A percentile compares a stretch with the other conserved stretches of the same genome.
Evolutionary conservation across 495 filamentous ascomycete genomes (phyloP).

Genomic region (Trichodelitschia bisporula): DNA sequence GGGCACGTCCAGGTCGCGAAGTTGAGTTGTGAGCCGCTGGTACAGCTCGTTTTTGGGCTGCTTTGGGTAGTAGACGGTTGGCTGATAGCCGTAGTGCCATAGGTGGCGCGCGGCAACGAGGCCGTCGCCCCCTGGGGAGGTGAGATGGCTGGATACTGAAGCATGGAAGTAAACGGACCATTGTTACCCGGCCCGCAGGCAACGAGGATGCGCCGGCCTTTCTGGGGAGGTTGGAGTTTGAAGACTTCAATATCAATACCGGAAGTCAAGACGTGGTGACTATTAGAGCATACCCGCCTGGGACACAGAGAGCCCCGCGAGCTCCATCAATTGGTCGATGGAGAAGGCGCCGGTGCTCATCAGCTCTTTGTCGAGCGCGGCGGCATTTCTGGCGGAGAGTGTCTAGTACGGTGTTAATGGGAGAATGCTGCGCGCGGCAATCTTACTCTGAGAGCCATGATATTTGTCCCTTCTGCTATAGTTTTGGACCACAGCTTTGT

Average conservation of each 20-base stretch:
- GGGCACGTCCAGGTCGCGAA: constrained; percentile 56
- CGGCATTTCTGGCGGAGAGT: constrained; percentile 65
- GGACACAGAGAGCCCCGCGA: constrained; percentile 79
- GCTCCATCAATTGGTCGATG: constrained; percentile 90
- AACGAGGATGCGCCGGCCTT: constrained; percentile 54
- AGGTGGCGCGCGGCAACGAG: constrained; percentile 88
- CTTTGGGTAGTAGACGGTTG: constrained; percentile 84
- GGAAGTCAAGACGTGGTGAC: constrained; percentile 3
- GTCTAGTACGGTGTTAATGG: constrained; percentile 40
- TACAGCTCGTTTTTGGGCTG: constrained; percentile 75
- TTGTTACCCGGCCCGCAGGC: constrained; percentile 92
- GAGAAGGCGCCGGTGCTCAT: constrained; percentile 87
- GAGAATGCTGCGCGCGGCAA: too few relatives aligned
- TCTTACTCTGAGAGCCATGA: too few relatives aligned
- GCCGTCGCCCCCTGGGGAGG: constrained; percentile 54
- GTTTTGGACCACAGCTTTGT: too few relatives aligned
- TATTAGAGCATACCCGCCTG: constrained; percentile 42
- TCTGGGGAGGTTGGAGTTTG: constrained; percentile 49
- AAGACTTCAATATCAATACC: constrained; percentile 30
- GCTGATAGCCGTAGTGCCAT: constrained; percentile 78
- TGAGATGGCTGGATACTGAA: too few relatives aligned
- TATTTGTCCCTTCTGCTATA: too few relatives aligned
- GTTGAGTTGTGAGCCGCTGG: constrained; percentile 62
- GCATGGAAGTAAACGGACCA: too few relatives aligned
- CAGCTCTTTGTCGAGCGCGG: constrained; percentile 73